Evolutionary conservation across 2,329 filamentous ascomycete species (phyloP).

Genomic region (Bipolaris sorokiniana): DNA sequence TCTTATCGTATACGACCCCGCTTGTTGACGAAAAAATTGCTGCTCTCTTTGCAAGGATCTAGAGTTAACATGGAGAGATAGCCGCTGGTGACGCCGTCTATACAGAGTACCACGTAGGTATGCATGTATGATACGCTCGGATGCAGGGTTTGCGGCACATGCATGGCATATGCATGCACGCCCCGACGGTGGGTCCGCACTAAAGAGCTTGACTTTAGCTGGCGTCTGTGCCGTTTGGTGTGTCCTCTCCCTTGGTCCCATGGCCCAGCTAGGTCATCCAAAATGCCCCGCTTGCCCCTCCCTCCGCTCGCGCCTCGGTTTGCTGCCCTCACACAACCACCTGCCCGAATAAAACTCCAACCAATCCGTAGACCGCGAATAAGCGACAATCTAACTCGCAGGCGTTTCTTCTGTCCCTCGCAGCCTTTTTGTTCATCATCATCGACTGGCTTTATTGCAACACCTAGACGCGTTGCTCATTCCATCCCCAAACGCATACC

Average conservation of each 20-base stretch:
- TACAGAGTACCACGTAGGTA: background rate
- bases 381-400: conserved; percentile 29
- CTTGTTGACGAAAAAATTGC: too few relatives aligned
- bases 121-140: background rate
- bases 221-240: conserved; percentile 4
- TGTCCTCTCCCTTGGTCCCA: conserved; percentile 1
- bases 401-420: conserved; percentile 11
- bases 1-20: background rate
- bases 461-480: conserved; percentile 17
- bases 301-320: conserved; percentile 17
- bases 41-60: too few relatives aligned
- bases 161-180: conserved; percentile 1
- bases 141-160: conserved; percentile 5
- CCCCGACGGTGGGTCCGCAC: conserved; percentile 5
- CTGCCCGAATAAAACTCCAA: conserved; percentile 40
- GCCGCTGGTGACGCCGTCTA: background rate
- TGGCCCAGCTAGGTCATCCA: conserved; percentile 3
- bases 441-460: background rate
- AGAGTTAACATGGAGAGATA: background rate
- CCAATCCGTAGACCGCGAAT: conserved; percentile 33
- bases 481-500: conserved; percentile 29
- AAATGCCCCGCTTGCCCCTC: conserved; percentile 34
- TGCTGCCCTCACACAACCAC: conserved; percentile 27
- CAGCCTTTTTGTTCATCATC: conserved; percentile 17
- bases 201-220: conserved; percentile 17